Base-by-base conservation (phyloP, 169 alveolate genomes). In the Plasmodium blacklocki region DNA sequence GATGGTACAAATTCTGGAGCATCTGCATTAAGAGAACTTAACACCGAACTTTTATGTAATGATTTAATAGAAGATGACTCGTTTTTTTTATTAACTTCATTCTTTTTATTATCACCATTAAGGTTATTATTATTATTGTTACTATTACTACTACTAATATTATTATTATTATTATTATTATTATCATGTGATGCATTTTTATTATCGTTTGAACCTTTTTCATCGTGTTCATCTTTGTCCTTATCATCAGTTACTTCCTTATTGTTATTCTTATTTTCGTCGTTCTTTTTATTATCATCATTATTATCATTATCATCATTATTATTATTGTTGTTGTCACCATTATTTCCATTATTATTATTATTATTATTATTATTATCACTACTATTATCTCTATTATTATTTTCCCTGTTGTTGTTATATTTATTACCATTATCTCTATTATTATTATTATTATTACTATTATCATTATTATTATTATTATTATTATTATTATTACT, bases 1-100 rank as follows among this genome's bases (percentile, higher is more conserved):
- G 92, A 86, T 19, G 92, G 92, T 6, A 86, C 92, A 71, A 86
- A 86, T 52, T 86, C 92, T 3, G 92, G 92, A 23, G 92, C 92
- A 86, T 86, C 87, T 29, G 92, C 92, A 73, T 86, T 86, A 23
- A 86, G 47, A 2, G 92, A 86, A 45, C 92, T 86, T 47, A 58
- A 39, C 15, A 87, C 50, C 6, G 75, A 15, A 19, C 59, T 45
- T 18, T 3, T 49, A 49, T 62, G 45, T 59, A 6, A 19, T 29
- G 83, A 54, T 6, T 59, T 54, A 15, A 62, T 3, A 2, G 90
- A 58, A 0, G 70, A 47, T 2, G 64, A 7, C 18, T 49, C 19
- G 15, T 43, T 45, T 3, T 6, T 14, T 32, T 70, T 70, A 21
- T 18, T 49, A 12, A 1, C 15, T 3, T 74, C 23, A 71, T 60